A percentile compares a stretch with the other conserved stretches of the same genome.
These are phyloP conservation scores for Circinella umbellata DNA, from an alignment of 371 early-diverging fungal species.

Conservation along the genomic window DNA sequence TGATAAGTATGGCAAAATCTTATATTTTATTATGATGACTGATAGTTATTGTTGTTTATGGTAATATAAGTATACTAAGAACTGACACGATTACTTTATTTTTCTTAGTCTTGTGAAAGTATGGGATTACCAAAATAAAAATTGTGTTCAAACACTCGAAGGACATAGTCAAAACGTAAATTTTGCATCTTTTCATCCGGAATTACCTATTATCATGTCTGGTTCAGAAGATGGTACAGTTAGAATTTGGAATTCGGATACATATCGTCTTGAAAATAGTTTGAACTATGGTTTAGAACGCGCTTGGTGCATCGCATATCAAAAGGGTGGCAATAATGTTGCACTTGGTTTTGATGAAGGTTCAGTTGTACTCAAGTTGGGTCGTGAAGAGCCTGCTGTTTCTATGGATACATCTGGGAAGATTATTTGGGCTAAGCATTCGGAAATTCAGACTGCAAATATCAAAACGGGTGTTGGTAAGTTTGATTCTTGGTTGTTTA, in stretches of 20 bases:
- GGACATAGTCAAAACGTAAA: conserved; percentile 99
- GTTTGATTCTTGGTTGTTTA: neutral
- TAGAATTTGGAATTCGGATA: conserved; percentile 97
- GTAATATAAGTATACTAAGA: too few species aligned
- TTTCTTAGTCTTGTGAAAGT: conserved; percentile 79
- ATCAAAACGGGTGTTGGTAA: conserved; percentile 75
- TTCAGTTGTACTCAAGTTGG: conserved; percentile 90
- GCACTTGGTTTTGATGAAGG: conserved; percentile 98
- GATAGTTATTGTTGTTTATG: too few species aligned
- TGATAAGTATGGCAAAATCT: conserved; percentile 65
- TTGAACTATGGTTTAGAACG: conserved; percentile 97
- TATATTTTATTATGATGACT: too few species aligned
- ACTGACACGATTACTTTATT: too few species aligned
- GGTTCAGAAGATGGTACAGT: conserved; percentile 98
- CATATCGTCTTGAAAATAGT: conserved; percentile 94
- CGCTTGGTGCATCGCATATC: conserved; percentile 92
- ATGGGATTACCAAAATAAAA: conserved; percentile 99
- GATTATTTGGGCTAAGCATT: conserved; percentile 97
- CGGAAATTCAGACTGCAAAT: conserved; percentile 94
- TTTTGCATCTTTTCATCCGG: conserved; percentile 95
- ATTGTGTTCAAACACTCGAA: conserved; percentile 96
- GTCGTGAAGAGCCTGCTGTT: conserved; percentile 95
- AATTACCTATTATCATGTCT: conserved; percentile 95
- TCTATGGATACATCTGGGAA: conserved; percentile 97
- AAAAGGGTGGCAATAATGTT: conserved; percentile 87